Evolutionary conservation across 2,329 filamentous ascomycete genomes (phyloP).

Genomic region (Orbilia quercus): DNA sequence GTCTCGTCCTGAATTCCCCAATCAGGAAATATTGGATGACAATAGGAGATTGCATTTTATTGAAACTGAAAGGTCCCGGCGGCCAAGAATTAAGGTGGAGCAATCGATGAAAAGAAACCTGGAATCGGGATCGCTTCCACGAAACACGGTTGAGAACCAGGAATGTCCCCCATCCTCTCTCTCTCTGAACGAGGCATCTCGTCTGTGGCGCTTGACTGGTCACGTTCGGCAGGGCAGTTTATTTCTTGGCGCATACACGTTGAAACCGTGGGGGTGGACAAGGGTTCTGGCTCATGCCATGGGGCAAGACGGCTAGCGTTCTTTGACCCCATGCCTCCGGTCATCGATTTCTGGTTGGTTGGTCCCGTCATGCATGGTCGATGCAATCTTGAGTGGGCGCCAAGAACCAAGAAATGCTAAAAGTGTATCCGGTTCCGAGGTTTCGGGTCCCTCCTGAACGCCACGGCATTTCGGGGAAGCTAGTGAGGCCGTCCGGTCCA

Average conservation of each 20-base stretch:
- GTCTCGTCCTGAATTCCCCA: constrained; percentile 38
- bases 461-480: constrained; percentile 57
- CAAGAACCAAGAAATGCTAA: constrained; percentile 21
- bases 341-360: constrained; percentile 48
- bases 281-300: constrained; percentile 14
- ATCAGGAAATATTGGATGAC: constrained; percentile 42
- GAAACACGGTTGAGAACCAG: constrained; percentile 38
- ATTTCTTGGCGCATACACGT: constrained; percentile 50
- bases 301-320: constrained; percentile 31
- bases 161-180: neutral
- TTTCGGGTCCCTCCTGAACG: constrained; percentile 56
- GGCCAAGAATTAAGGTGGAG: constrained; percentile 38
- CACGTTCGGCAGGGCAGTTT: constrained; percentile 41
- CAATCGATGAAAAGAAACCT: constrained; percentile 30
- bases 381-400: constrained; percentile 29
- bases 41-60: constrained; percentile 17
- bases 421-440: constrained; percentile 56
- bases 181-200: constrained; percentile 22
- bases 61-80: neutral
- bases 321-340: constrained; percentile 37
- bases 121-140: constrained; percentile 56
- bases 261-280: constrained; percentile 48
- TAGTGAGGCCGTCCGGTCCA: constrained; percentile 51
- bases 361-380: constrained; percentile 32
- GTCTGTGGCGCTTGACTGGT: constrained; percentile 53